Conservation (phyloP, 495 filamentous ascomycete genomes). For the Podospora pseudocomata region DNA sequence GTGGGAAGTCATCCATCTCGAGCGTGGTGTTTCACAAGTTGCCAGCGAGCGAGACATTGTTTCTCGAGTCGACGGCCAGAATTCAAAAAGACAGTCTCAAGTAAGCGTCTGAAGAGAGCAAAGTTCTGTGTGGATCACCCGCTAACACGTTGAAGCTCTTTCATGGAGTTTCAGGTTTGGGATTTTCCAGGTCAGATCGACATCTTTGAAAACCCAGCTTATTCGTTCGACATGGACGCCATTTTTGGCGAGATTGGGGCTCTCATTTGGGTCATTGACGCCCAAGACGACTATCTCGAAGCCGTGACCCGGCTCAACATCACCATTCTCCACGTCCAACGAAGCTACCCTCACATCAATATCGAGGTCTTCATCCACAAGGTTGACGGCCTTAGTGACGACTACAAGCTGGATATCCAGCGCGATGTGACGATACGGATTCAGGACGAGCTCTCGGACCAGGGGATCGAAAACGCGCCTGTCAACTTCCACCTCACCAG, state of each 20-base stretch:
- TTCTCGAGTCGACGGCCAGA: conserved; percentile 85
- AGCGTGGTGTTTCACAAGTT: conserved; percentile 98
- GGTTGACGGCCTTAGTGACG: conserved; percentile 89
- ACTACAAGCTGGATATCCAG: conserved; percentile 90
- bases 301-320: conserved; percentile 79
- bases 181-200: conserved; percentile 94
- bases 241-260: conserved; percentile 93
- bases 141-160: conserved; percentile 60
- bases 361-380: conserved; percentile 99
- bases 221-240: conserved; percentile 76
- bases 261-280: conserved; percentile 97
- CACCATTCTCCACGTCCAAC: conserved; percentile 82
- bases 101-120: conserved; percentile 42
- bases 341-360: conserved; percentile 84
- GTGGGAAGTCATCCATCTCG: conserved; percentile 95
- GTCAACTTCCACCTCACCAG: conserved; percentile 91
- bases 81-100: conserved; percentile 92
- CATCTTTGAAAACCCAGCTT: conserved; percentile 64
- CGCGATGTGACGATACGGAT: conserved; percentile 95
- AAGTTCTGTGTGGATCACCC: not conserved
- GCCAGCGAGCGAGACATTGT: conserved; percentile 89
- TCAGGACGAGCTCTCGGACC: conserved; percentile 90
- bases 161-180: conserved; percentile 98
- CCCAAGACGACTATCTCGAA: conserved; percentile 93
- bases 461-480: conserved; percentile 84